Percentiles rank a stretch among this genome's conserved stretches.
Conservation (phyloP, 2,329 filamentous ascomycete genomes). For the Epichloe amarillans region DNA sequence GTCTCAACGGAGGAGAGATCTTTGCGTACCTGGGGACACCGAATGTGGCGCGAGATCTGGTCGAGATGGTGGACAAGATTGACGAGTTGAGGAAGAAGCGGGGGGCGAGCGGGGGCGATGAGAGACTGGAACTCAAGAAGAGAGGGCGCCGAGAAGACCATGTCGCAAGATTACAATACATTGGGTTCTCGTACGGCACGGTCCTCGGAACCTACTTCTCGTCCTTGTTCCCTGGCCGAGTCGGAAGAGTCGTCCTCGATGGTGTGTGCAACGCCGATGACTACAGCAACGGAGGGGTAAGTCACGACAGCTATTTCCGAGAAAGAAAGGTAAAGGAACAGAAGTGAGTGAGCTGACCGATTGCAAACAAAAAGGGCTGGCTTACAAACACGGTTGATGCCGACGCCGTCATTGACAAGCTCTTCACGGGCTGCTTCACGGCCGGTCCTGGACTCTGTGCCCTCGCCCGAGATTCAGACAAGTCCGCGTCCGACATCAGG, state of each 20-base stretch:
- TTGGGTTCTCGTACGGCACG: slow-evolving; percentile 35
- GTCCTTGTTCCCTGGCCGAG: slow-evolving; percentile 21
- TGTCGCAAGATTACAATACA: slow-evolving; percentile 26
- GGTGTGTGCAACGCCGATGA: slow-evolving; percentile 24
- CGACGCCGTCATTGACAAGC: slow-evolving; percentile 18
- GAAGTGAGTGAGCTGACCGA: too few species aligned
- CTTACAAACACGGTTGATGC: slow-evolving; percentile 24
- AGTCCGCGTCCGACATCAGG: slow-evolving; percentile 15
- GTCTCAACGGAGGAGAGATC: slow-evolving; percentile 13
- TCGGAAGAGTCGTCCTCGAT: slow-evolving; percentile 29
- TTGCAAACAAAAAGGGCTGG: slow-evolving; percentile 17
- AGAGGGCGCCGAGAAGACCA: slow-evolving; percentile 2
- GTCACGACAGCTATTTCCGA: slow-evolving; percentile 6
- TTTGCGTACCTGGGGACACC: slow-evolving; percentile 22
- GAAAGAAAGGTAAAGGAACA: background rate
- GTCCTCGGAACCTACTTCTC: slow-evolving; percentile 22
- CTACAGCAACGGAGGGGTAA: slow-evolving; percentile 18
- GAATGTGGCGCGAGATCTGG: slow-evolving; percentile 29
- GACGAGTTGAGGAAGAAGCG: slow-evolving; percentile 18
- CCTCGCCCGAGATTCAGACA: slow-evolving; percentile 15
- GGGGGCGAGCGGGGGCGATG: background rate
- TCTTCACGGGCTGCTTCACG: slow-evolving; percentile 24
- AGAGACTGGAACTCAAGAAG: slow-evolving; percentile 7
- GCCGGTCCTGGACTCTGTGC: slow-evolving; percentile 16
- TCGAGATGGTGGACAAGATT: slow-evolving; percentile 29